Evolutionary conservation across 2,329 filamentous ascomycete genomes (phyloP), one percentile per base, ranked within the genome.

Genomic region (Ophiognomonia clavigignenti-juglandacearum): DNA sequence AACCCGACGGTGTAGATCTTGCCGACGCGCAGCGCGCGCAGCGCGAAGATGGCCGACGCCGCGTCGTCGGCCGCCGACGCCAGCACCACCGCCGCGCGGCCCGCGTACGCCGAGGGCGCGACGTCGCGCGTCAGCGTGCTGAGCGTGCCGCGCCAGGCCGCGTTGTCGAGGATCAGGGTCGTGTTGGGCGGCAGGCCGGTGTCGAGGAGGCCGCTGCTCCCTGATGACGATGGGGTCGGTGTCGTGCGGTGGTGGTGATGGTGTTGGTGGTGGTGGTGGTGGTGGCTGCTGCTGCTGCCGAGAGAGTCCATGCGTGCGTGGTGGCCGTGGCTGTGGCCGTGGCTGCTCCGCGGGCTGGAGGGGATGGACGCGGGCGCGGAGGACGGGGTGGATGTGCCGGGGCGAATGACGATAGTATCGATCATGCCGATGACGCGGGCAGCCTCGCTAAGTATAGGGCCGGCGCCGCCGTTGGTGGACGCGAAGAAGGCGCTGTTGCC

Each of bases 1-100:
- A 95, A 93, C 1, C 88, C 88, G 37, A 92, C 86, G 0, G 88
- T 92, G 64, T 91, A 91, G 32, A 95, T 85, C 47, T 88, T 85
- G 29, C 84, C 83, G 43, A 92, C 82, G 44, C 80, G 82, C 23
- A 95, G 75, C 32, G 83, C 86, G 56, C 83, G 83, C 50, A 95
- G 71, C 0, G 88, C 88, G 58, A 88, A 95, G 52, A 95, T 83
- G 2, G 84, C 80, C 1, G 86, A 83, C 2, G 87, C 85, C 4
- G 88, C 88, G 55, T 92, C 86, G 47, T 87, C 82, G 35, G 86
- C 78, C 0, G 78, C 81, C 16, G 79, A 83, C 8, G 86, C 86
- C 10, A 95, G 69, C 13, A 95, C 78, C 37, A 95, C 79, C 3
- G 87, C 88, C 4, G 86, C 81, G 39, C 87, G 81, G 35, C 82